These are phyloP conservation scores for Dicorynia guianensis DNA, from an alignment of 306 rosid genomes.

Conservation along the genomic window DNA sequence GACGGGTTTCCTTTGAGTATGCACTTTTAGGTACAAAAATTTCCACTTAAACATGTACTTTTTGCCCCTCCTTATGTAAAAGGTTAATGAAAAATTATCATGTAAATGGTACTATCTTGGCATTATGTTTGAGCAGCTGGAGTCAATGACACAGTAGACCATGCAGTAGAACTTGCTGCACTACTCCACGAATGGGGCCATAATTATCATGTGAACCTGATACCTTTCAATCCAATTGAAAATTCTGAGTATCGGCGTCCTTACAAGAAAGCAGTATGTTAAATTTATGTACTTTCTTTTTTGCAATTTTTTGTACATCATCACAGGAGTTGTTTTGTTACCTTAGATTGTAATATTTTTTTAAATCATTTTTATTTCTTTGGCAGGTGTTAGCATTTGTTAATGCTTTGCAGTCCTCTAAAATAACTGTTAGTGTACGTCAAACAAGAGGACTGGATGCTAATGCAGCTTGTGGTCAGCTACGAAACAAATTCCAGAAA, in stretches of 20 bases:
- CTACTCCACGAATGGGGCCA: slow-evolving; percentile 74
- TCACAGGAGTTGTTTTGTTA: slow-evolving; percentile 11
- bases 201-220: slow-evolving; percentile 85
- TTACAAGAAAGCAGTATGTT: slow-evolving; percentile 77
- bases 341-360: slow-evolving; percentile 6
- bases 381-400: slow-evolving; percentile 79
- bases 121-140: slow-evolving; percentile 75
- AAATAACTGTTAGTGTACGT: slow-evolving; percentile 77
- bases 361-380: slow-evolving; percentile 26
- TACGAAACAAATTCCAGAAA: slow-evolving; percentile 86
- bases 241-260: slow-evolving; percentile 91
- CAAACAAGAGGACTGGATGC: slow-evolving; percentile 97
- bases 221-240: slow-evolving; percentile 96
- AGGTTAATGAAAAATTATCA: slow-evolving; percentile 31
- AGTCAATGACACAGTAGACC: slow-evolving; percentile 81
- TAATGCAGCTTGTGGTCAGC: slow-evolving; percentile 98
- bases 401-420: slow-evolving; percentile 72
- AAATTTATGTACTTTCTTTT: slow-evolving; percentile 2
- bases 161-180: slow-evolving; percentile 86
- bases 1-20: slow-evolving; percentile 92
- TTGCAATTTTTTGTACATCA: slow-evolving; percentile 26
- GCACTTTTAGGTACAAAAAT: slow-evolving; percentile 85
- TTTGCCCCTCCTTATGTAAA: slow-evolving; percentile 1
- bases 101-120: slow-evolving; percentile 29
- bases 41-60: slow-evolving; percentile 15